Percentiles rank a stretch among this genome's conserved stretches.
Conservation (phyloP, 768 basidiomycete species). For the Hypholoma fasciculare region DNA sequence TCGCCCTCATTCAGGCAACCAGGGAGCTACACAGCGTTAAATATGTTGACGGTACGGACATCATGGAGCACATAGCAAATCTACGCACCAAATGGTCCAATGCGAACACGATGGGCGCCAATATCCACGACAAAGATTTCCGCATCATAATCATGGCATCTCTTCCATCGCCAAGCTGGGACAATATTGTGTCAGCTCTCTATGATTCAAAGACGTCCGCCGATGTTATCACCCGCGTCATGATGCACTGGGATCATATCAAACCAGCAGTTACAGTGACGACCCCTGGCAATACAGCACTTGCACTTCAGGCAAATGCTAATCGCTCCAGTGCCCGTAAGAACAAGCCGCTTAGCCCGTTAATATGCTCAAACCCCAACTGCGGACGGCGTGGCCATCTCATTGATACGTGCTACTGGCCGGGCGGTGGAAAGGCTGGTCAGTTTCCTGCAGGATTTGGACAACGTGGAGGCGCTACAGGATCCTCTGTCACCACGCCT, state of each 20-base stretch:
- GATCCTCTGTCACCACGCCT: neutral
- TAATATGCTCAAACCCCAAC: constrained; percentile 17
- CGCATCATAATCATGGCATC: constrained; percentile 17
- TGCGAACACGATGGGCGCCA: neutral
- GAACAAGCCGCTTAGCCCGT: neutral
- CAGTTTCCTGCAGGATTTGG: constrained; percentile 24
- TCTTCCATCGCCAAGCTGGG: constrained; percentile 18
- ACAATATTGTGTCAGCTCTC: constrained; percentile 15
- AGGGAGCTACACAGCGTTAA: constrained; percentile 2
- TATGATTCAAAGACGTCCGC: constrained; percentile 8
- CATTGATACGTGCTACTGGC: constrained; percentile 28
- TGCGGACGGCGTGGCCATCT: constrained; percentile 24
- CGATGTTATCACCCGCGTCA: constrained; percentile 10
- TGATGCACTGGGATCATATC: constrained; percentile 3
- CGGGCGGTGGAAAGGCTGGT: constrained; percentile 36
- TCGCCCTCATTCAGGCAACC: constrained; percentile 8
- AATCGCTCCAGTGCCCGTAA: neutral
- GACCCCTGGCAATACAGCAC: neutral
- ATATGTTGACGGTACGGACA: neutral
- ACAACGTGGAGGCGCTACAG: neutral
- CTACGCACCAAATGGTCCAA: neutral
- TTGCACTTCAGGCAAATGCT: neutral
- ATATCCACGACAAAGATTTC: constrained; percentile 15
- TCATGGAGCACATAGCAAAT: neutral
- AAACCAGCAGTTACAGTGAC: neutral